Evolutionary conservation across 2,329 filamentous ascomycete species (phyloP).

Genomic region (Diplodia mutila): DNA sequence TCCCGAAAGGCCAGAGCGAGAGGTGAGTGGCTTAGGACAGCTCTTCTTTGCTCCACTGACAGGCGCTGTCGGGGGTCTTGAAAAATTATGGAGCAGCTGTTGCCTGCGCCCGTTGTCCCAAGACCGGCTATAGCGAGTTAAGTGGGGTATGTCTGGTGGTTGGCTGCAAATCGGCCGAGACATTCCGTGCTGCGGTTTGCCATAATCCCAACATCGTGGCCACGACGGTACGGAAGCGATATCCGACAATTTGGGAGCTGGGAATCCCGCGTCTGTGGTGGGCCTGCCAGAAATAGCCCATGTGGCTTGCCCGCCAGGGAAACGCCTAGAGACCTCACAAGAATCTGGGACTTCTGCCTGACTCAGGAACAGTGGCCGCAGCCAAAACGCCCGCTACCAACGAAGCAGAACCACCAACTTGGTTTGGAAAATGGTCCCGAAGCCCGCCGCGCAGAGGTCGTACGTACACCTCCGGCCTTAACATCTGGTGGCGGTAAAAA

Average conservation of each 20-base stretch:
- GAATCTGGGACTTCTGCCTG: neutral
- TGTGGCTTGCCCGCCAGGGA: neutral
- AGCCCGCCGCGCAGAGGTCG: neutral
- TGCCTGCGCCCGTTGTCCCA: slow-evolving; percentile 1
- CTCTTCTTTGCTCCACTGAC: slow-evolving; percentile 1
- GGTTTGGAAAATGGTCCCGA: slow-evolving; percentile 8
- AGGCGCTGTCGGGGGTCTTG: neutral
- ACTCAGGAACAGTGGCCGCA: slow-evolving; percentile 10
- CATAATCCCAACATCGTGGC: neutral
- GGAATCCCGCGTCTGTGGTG: slow-evolving; percentile 1
- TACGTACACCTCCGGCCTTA: slow-evolving; percentile 1
- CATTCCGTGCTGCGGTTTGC: slow-evolving; percentile 4
- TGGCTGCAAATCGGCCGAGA: slow-evolving; percentile 6
- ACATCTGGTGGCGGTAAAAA: neutral
- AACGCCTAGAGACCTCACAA: neutral
- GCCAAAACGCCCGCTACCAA: neutral
- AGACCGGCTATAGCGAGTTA: neutral
- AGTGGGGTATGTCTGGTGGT: neutral
- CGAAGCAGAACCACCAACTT: slow-evolving; percentile 4
- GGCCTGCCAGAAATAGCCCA: neutral
- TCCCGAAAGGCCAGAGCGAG: neutral
- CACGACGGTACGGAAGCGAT: slow-evolving; percentile 2
- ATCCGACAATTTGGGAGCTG: slow-evolving; percentile 5
- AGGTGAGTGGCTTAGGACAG: neutral
- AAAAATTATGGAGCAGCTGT: slow-evolving; percentile 13